These are phyloP conservation scores for Polyplosphaeria fusca DNA, from an alignment of 495 filamentous ascomycete species.

Conservation along the genomic window DNA sequence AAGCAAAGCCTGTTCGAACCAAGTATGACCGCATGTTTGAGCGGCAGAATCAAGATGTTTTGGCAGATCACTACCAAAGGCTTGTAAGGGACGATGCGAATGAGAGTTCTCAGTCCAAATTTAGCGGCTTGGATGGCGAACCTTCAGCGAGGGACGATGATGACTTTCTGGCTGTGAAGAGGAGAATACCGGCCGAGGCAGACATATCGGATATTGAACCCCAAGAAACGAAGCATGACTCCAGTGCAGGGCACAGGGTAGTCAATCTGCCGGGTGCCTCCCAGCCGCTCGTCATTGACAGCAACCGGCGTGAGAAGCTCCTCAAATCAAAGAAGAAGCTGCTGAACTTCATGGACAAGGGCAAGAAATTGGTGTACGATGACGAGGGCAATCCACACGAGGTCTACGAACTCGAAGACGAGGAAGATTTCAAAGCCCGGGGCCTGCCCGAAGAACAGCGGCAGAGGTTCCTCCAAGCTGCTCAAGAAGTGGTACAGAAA, in stretches of 20 bases:
- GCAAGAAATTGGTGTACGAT: slow-evolving; percentile 82
- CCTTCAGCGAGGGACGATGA: slow-evolving; percentile 61
- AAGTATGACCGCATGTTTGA: slow-evolving; percentile 98
- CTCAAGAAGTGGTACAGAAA: slow-evolving; percentile 65
- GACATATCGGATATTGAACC: slow-evolving; percentile 31
- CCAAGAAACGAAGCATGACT: slow-evolving; percentile 39
- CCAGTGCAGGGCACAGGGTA: slow-evolving; percentile 36
- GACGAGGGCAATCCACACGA: slow-evolving; percentile 82
- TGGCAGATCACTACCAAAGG: slow-evolving; percentile 86
- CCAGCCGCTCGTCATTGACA: slow-evolving; percentile 77
- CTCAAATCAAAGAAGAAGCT: slow-evolving; percentile 93
- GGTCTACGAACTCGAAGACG: slow-evolving; percentile 81
- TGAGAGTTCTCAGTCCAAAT: not conserved
- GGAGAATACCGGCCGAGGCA: slow-evolving; percentile 59
- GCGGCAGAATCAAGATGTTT: slow-evolving; percentile 87
- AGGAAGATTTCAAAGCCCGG: slow-evolving; percentile 68
- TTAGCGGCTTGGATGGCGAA: slow-evolving; percentile 39
- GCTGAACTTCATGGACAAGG: slow-evolving; percentile 79
- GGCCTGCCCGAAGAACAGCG: slow-evolving; percentile 74
- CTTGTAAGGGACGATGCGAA: slow-evolving; percentile 62
- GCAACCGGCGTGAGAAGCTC: slow-evolving; percentile 87
- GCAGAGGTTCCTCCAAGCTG: slow-evolving; percentile 68
- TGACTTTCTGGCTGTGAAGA: slow-evolving; percentile 87
- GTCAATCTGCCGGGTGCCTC: slow-evolving; percentile 47
- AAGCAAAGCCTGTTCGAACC: slow-evolving; percentile 69